These are phyloP conservation scores for Globisporangium radiosum DNA, from an alignment of 352 stramenopile species.

Conservation along the genomic window DNA sequence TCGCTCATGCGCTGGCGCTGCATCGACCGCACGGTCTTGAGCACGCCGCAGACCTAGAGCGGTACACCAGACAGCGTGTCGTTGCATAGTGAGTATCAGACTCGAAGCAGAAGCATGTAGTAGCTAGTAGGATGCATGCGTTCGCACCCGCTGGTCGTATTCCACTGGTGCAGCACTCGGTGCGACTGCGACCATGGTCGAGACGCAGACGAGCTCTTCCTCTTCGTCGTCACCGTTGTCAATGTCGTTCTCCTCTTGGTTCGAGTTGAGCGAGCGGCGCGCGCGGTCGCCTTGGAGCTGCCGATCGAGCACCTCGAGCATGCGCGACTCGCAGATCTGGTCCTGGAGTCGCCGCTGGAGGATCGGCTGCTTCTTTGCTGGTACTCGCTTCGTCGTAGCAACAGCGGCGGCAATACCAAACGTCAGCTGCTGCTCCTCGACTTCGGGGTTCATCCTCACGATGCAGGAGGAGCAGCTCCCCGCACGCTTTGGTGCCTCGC, in stretches of 20 bases:
- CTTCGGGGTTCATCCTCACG: conserved; percentile 9
- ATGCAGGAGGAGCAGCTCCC: too few relatives aligned
- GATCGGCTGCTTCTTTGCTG: conserved; percentile 12
- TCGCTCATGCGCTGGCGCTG: conserved; percentile 22
- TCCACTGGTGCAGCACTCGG: conserved; percentile 7
- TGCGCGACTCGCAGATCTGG: conserved; percentile 62
- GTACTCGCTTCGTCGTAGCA: neutral
- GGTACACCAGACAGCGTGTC: neutral
- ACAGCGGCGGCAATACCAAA: neutral
- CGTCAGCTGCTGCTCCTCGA: conserved; percentile 5
- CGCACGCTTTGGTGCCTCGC: too few relatives aligned
- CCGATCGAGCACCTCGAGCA: conserved; percentile 58
- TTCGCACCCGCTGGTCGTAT: conserved; percentile 20
- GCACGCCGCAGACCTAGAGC: conserved; percentile 22
- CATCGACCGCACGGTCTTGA: conserved; percentile 37
- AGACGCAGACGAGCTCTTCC: conserved; percentile 67
- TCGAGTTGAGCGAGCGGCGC: conserved; percentile 16
- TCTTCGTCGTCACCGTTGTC: neutral
- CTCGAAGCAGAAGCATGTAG: too few relatives aligned
- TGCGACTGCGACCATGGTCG: conserved; percentile 55
- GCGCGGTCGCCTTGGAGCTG: conserved; percentile 19
- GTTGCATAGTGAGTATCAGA: too few relatives aligned
- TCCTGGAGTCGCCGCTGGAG: conserved; percentile 52
- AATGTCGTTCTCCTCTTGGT: conserved; percentile 16
- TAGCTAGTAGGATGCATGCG: neutral